Conservation (phyloP, 805 yeast species). For the Tetrapisispora pingtungensis region DNA sequence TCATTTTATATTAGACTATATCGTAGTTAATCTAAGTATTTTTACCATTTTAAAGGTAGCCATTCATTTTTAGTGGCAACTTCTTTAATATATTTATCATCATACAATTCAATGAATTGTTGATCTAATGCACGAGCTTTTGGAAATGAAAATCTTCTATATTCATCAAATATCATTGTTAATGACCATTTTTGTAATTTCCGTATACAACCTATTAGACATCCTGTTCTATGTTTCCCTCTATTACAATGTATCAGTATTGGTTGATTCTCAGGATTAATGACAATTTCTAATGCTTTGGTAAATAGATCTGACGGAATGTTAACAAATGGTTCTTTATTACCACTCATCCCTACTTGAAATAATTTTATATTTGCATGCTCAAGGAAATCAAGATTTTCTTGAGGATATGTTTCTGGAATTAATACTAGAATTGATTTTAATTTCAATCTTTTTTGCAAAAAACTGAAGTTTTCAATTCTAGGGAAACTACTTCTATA, state of each 20-base stretch:
- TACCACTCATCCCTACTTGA: constrained; percentile 91
- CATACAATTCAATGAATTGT: constrained; percentile 86
- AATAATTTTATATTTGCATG: constrained; percentile 56
- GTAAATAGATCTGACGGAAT: constrained; percentile 59
- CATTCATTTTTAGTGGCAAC: constrained; percentile 44
- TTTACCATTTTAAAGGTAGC: constrained; percentile 62
- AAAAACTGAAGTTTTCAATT: constrained; percentile 65
- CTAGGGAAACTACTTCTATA: constrained; percentile 89
- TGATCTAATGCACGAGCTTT: constrained; percentile 93
- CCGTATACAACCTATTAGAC: constrained; percentile 86
- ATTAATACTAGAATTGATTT: constrained; percentile 74
- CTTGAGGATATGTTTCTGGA: constrained; percentile 84
- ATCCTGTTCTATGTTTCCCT: constrained; percentile 96
- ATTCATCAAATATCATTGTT: constrained; percentile 92
- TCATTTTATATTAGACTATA: constrained; percentile 23
- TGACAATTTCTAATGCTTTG: constrained; percentile 67
- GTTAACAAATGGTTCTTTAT: constrained; percentile 88
- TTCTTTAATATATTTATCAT: constrained; percentile 49
- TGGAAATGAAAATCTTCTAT: constrained; percentile 88
- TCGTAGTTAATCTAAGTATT: no score
- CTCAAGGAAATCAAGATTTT: constrained; percentile 54
- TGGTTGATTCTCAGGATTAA: constrained; percentile 85
- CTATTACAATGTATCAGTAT: constrained; percentile 88
- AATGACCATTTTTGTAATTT: constrained; percentile 86
- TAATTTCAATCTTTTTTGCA: constrained; percentile 45